Conservation (phyloP, 148 eudicot genomes). For the Suaeda aralocaspica region DNA sequence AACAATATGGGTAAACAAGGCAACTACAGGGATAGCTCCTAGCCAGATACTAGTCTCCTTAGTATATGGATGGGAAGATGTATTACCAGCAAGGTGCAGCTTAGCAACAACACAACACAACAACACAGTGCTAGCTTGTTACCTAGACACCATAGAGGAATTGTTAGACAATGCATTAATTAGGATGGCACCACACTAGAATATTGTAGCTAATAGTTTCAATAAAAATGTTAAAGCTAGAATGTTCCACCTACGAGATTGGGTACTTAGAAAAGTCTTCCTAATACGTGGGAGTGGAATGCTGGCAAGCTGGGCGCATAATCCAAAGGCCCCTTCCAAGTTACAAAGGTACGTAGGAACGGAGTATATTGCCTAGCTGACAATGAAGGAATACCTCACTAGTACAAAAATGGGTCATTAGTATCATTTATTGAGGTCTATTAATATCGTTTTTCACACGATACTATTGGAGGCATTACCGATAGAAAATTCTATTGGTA, state of each 20-base stretch:
- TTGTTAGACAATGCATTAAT: not conserved
- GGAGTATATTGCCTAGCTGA: not conserved
- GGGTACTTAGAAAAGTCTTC: not conserved
- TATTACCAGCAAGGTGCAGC: not conserved
- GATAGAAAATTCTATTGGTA: no score
- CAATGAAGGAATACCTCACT: not conserved
- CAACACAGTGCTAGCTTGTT: not conserved
- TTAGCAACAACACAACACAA: not conserved
- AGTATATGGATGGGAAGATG: not conserved
- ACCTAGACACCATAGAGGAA: not conserved
- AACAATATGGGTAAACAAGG: not conserved
- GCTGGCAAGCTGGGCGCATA: not conserved
- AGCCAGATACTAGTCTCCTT: not conserved
- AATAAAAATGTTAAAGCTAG: not conserved
- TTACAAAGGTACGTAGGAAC: not conserved
- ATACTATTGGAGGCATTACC: no score
- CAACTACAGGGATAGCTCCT: not conserved
- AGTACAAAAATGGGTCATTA: no score
- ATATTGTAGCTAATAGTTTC: not conserved
- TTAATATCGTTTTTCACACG: no score
- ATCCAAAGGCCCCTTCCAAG: not conserved
- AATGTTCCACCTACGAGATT: not conserved
- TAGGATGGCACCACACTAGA: not conserved
- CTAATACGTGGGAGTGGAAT: not conserved
- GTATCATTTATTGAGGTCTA: no score